phyloP scores from a whole-genome alignment of 1,284 basidiomycete genomes.

The Polyporus tsugae region DNA sequence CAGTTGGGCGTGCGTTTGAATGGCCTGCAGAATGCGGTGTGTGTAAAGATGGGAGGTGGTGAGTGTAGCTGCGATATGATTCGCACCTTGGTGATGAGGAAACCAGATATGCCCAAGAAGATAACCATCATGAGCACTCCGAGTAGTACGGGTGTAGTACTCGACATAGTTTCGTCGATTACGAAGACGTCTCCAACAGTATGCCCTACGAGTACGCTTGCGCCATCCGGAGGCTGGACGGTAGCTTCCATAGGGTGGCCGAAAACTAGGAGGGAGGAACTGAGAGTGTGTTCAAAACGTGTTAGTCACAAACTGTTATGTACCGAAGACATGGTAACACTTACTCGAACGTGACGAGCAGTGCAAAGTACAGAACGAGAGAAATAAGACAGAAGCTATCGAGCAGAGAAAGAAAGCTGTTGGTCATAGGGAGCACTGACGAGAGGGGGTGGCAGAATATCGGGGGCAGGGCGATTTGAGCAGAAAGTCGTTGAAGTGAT shows the following conservation, averaged over 20 bases:
- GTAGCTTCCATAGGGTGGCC: background rate
- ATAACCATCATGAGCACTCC: background rate
- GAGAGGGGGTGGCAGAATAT: background rate
- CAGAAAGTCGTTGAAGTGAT: background rate
- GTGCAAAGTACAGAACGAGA: background rate
- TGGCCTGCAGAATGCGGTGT: background rate
- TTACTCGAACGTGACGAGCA: background rate
- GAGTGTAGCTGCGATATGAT: background rate
- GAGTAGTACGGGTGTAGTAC: background rate
- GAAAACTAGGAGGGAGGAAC: background rate
- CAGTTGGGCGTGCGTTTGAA: background rate
- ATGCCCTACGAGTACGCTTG: conserved; percentile 1
- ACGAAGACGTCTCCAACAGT: background rate
- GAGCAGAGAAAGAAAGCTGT: background rate
- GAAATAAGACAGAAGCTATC: background rate
- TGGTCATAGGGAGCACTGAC: background rate
- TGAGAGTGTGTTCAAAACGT: background rate
- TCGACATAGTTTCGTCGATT: background rate
- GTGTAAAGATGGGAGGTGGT: background rate
- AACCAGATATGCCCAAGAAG: background rate
- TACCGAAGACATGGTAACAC: background rate
- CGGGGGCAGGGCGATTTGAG: background rate
- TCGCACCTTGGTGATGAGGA: conserved; percentile 7
- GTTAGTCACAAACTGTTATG: background rate
- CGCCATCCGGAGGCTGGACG: background rate